Evolutionary conservation across 2,329 filamentous ascomycete species (phyloP).

Genomic region (Nemania abortiva): DNA sequence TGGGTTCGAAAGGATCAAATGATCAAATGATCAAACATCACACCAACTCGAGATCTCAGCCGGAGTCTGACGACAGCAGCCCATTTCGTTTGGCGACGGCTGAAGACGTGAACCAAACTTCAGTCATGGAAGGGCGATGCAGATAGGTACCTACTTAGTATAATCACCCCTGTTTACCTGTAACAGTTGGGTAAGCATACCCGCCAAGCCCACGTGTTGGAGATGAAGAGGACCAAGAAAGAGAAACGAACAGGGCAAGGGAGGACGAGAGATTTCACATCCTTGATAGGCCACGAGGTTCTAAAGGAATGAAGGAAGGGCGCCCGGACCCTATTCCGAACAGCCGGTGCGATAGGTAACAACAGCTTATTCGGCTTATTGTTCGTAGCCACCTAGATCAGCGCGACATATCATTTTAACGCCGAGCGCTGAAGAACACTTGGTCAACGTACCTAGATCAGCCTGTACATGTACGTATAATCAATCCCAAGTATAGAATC

Average conservation of each 20-base stretch:
- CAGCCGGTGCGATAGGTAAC: constrained; percentile 22
- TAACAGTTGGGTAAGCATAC: constrained; percentile 2
- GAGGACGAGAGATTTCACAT: constrained; percentile 29
- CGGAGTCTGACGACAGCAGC: background rate
- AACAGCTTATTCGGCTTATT: too few species aligned
- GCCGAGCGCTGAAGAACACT: too few species aligned
- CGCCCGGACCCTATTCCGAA: constrained; percentile 34
- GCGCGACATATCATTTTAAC: too few species aligned
- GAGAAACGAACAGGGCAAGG: background rate
- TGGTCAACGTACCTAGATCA: background rate
- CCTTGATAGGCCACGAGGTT: constrained; percentile 38
- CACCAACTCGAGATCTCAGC: constrained; percentile 8
- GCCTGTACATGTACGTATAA: too few species aligned
- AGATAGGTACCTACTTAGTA: background rate
- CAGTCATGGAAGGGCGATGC: background rate
- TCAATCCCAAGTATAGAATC: too few species aligned
- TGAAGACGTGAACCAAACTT: constrained; percentile 13
- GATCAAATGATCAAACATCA: constrained; percentile 6
- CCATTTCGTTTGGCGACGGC: background rate
- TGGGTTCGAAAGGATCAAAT: background rate
- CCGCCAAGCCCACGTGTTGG: constrained; percentile 13
- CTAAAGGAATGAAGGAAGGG: constrained; percentile 10
- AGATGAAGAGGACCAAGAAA: constrained; percentile 3
- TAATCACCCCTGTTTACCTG: constrained; percentile 5
- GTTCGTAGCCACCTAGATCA: background rate